Conservation (phyloP, 1,284 basidiomycete genomes). For the Clitocybe nebularis region DNA sequence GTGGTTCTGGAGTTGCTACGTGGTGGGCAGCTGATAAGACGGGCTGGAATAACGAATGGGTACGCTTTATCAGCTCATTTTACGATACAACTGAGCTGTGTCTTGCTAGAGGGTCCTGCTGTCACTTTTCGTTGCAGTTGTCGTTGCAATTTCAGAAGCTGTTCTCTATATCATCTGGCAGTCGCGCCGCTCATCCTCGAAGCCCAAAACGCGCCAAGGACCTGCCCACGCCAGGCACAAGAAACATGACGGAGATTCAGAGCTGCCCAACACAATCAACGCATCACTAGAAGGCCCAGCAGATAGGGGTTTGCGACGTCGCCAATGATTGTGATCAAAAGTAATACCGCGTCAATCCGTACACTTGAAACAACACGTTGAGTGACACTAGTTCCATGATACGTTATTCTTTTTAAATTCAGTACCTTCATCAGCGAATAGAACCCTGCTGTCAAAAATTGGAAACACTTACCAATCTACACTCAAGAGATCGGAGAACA, state of each 20-base stretch:
- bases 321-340: too few relatives aligned
- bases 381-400: too few relatives aligned
- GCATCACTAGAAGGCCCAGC: constrained; percentile 12
- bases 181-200: constrained; percentile 34
- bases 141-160: constrained; percentile 65
- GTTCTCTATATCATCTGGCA: constrained; percentile 72
- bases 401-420: too few relatives aligned
- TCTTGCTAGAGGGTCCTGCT: constrained; percentile 54
- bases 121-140: constrained; percentile 51
- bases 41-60: constrained; percentile 70
- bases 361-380: too few relatives aligned
- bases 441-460: too few relatives aligned
- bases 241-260: constrained; percentile 25
- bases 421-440: too few relatives aligned
- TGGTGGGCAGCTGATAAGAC: constrained; percentile 68
- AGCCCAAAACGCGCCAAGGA: constrained; percentile 15
- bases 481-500: too few relatives aligned
- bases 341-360: too few relatives aligned
- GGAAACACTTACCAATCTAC: too few relatives aligned
- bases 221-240: constrained; percentile 25
- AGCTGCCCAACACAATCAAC: constrained; percentile 8
- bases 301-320: constrained; percentile 18
- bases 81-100: constrained; percentile 10
- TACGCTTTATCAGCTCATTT: constrained; percentile 30
- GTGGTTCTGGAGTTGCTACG: constrained; percentile 59